These are phyloP conservation scores for Parastagonospora avenae DNA, from an alignment of 2,329 filamentous ascomycete species.

Conservation along the genomic window DNA sequence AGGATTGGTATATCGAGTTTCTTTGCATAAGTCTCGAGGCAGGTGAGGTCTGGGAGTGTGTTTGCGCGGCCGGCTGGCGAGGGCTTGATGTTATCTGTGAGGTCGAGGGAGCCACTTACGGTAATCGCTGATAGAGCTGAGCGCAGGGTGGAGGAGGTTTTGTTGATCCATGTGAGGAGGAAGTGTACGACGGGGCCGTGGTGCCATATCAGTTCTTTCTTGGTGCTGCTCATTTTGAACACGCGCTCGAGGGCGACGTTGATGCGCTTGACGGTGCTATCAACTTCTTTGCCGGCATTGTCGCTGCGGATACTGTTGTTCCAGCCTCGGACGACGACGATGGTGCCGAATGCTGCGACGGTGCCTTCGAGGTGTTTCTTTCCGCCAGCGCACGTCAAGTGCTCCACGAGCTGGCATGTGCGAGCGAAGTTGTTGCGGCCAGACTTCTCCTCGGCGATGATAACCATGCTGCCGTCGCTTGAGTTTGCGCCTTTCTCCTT, in stretches of 20 bases:
- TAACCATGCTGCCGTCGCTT: conserved; percentile 31
- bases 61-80: conserved; percentile 27
- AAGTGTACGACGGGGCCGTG: conserved; percentile 38
- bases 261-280: conserved; percentile 28
- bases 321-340: conserved; percentile 39
- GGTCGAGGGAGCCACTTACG: conserved; percentile 27
- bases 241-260: conserved; percentile 28
- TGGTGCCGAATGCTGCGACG: conserved; percentile 27
- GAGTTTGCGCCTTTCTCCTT: conserved; percentile 14
- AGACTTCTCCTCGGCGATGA: conserved; percentile 30
- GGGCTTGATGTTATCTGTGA: conserved; percentile 24
- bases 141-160: conserved; percentile 29
- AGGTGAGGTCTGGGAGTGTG: conserved; percentile 24
- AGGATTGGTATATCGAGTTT: conserved; percentile 31
- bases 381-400: conserved; percentile 27
- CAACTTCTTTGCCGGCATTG: conserved; percentile 13
- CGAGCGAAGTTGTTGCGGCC: conserved; percentile 26
- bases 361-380: conserved; percentile 33
- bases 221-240: conserved; percentile 15
- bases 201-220: conserved; percentile 39
- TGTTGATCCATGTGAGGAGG: conserved; percentile 36
- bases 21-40: conserved; percentile 28
- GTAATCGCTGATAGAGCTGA: conserved; percentile 27
- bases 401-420: conserved; percentile 33
- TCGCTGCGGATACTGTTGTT: conserved; percentile 16